Conservation (phyloP, 2,329 filamentous ascomycete genomes). For the Talaromyces sp. region DNA sequence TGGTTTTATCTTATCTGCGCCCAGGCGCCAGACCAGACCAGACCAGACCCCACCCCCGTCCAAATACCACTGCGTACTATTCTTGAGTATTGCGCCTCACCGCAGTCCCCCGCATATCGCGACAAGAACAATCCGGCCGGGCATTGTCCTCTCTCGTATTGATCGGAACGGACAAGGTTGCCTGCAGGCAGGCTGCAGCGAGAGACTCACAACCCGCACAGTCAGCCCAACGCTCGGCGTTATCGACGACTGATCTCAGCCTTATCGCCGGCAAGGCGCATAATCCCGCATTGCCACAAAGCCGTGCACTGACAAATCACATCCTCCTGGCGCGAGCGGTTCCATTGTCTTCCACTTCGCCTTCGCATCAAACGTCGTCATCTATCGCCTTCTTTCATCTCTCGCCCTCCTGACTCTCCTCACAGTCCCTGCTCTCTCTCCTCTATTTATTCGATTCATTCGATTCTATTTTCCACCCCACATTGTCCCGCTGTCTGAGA, state of each 20-base stretch:
- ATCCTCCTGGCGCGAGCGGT: slow-evolving; percentile 13
- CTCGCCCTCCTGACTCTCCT: background rate
- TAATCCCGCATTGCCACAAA: slow-evolving; percentile 11
- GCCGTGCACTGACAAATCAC: slow-evolving; percentile 19
- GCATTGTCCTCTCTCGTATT: background rate
- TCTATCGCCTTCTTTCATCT: slow-evolving; percentile 11
- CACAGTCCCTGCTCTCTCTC: background rate
- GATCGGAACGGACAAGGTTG: background rate
- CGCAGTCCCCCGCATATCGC: background rate
- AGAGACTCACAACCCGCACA: background rate
- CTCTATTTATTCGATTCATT: background rate
- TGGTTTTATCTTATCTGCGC: background rate
- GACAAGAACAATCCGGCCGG: background rate
- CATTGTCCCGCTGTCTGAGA: background rate
- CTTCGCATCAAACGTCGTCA: slow-evolving; percentile 18
- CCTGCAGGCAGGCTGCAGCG: background rate
- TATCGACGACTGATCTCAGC: background rate
- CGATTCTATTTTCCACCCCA: background rate
- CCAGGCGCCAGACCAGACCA: background rate
- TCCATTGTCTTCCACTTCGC: slow-evolving; percentile 24
- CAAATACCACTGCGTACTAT: background rate
- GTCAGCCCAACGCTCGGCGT: background rate
- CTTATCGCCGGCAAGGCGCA: slow-evolving; percentile 10
- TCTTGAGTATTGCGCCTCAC: background rate
- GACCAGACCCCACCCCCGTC: background rate